Base-by-base conservation (phyloP, 2,329 filamentous ascomycete species). In the Ascochyta lentis region DNA sequence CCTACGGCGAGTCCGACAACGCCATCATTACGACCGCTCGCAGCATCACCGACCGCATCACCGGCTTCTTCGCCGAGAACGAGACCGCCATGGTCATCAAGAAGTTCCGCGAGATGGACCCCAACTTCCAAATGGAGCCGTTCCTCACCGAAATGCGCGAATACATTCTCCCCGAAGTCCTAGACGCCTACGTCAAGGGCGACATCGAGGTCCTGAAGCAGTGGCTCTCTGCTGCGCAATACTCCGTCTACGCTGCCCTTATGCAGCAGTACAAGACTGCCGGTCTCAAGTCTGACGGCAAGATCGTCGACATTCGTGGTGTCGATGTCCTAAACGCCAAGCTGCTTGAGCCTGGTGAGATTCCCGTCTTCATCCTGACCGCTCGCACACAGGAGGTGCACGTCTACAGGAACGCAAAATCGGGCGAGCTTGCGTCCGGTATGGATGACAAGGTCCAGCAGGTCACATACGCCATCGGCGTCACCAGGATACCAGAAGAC, bases 401-500 rank as follows among this genome's bases (percentile, higher is more conserved):
- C 73, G 93, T 98, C 15, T 99, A 97, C 81, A 86, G 90, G 60
- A 96, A 98, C 64, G 87, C 89, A 55, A 98, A 99, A 83, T 89
- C 89, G 1, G 89, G 89, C 61, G 84, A 97, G 76, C 85, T 99
- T 43, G 93, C 94, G 3, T 94, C 94, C 12, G 95, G 95, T 39
- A 98, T 97, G 92, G 95, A 99, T 78, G 95, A 99, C 79, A 96
- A 93, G 80, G 95, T 99, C 23, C 95, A 99, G 79, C 88, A 96
- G 66, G 95, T 99, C 65, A 98, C 95, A 2, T 99, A 99, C 72
- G 95, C 94, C 61, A 98, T 99, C 66, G 95, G 95, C 68, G 90
- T 99, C 58, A 99, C 95, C 3, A 84, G 95, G 63, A 87, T 96
- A 57, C 89, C 95, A 2, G 95, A 99, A 74, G 95, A 99, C 67